Conservation (phyloP, 495 filamentous ascomycete genomes). For the Penicillium canescens region DNA sequence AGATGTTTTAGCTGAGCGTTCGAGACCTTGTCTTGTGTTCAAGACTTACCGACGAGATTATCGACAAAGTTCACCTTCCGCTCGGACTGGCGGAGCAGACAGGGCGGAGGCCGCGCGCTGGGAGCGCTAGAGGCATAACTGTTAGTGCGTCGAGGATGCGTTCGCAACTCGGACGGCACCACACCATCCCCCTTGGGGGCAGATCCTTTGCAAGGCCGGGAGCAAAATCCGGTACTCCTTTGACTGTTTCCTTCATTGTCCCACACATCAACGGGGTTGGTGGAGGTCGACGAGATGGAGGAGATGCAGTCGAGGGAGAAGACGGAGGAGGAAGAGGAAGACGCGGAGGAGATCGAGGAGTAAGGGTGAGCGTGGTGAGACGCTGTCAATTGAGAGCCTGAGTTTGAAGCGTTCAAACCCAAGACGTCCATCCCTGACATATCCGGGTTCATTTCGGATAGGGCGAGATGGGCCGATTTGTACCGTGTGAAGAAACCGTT, state of each 20-base stretch:
- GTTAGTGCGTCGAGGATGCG: conserved; percentile 79
- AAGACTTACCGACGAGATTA: conserved; percentile 92
- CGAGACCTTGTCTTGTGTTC: conserved; percentile 14
- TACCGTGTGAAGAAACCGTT: conserved; percentile 48
- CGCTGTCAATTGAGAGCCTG: conserved; percentile 36
- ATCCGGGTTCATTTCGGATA: conserved; percentile 37
- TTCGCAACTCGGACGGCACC: conserved; percentile 67
- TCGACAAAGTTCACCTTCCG: conserved; percentile 96
- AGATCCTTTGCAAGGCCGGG: conserved; percentile 32
- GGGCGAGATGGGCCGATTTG: conserved; percentile 32
- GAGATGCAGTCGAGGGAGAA: conserved; percentile 70
- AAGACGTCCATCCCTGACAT: conserved; percentile 53
- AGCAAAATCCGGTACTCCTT: conserved; percentile 25
- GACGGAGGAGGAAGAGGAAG: conserved; percentile 75
- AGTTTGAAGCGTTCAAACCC: conserved; percentile 48
- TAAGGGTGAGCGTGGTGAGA: conserved; percentile 56
- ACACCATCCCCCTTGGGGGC: conserved; percentile 41
- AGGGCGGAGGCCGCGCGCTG: conserved; percentile 70
- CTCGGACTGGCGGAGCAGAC: conserved; percentile 85
- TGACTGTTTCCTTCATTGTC: conserved; percentile 45
- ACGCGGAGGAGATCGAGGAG: conserved; percentile 68
- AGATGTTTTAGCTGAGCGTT: conserved; percentile 23
- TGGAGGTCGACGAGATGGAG: conserved; percentile 49
- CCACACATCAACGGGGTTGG: conserved; percentile 49
- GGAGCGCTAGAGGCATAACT: conserved; percentile 43